Conservation (phyloP, 2,329 filamentous ascomycete species). For the Teratosphaeria viscida region DNA sequence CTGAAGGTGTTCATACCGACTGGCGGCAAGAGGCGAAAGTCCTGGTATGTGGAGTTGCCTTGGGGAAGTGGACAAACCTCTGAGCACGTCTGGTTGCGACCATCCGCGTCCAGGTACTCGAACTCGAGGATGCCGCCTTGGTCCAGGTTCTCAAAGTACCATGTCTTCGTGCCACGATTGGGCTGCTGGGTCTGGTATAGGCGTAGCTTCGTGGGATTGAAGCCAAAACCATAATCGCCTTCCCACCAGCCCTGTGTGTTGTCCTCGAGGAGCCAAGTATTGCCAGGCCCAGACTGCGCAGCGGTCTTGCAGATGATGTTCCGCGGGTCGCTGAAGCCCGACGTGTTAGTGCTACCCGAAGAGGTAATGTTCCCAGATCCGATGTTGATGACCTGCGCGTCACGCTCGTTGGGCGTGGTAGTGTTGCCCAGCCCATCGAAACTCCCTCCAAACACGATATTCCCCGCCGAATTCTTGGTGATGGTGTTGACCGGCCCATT, state of each 20-base stretch:
- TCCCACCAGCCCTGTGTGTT: constrained; percentile 69
- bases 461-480: constrained; percentile 63
- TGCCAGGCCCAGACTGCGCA: constrained; percentile 57
- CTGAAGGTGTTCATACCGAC: constrained; percentile 83
- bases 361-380: constrained; percentile 64
- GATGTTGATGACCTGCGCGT: constrained; percentile 72
- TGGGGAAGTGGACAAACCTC: constrained; percentile 71
- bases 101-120: constrained; percentile 69
- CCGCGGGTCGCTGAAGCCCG: constrained; percentile 62
- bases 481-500: constrained; percentile 88
- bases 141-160: constrained; percentile 74
- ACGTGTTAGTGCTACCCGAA: constrained; percentile 48
- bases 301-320: constrained; percentile 74
- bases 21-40: constrained; percentile 80
- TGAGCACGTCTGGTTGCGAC: constrained; percentile 62
- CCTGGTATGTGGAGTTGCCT: constrained; percentile 62
- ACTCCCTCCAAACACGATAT: constrained; percentile 82
- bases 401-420: constrained; percentile 53
- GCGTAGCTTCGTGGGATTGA: constrained; percentile 75
- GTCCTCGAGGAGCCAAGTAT: constrained; percentile 73
- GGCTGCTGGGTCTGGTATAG: constrained; percentile 79
- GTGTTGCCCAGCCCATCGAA: constrained; percentile 84
- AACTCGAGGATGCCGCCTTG: constrained; percentile 93
- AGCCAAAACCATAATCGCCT: constrained; percentile 72
- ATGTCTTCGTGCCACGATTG: constrained; percentile 74